Conservation (phyloP, 2,329 filamentous ascomycete species). For the Talaromyces amestolkiae region DNA sequence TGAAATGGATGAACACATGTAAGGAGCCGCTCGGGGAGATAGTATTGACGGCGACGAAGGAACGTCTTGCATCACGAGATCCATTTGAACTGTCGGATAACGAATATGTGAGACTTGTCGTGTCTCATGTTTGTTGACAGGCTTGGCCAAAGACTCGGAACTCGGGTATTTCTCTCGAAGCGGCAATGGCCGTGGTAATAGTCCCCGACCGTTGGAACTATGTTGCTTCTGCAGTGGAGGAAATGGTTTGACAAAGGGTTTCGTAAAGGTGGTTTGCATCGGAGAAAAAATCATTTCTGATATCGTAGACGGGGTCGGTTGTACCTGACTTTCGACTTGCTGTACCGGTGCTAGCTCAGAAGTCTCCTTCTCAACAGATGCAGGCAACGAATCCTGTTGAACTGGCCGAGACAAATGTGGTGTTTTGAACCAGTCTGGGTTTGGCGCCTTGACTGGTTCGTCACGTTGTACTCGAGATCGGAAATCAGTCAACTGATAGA, state of each 20-base stretch:
- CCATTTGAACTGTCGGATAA: conserved; percentile 32
- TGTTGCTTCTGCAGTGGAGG: conserved; percentile 20
- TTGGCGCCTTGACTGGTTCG: conserved; percentile 31
- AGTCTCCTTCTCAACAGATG: not conserved
- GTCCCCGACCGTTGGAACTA: conserved; percentile 29
- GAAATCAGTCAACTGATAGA: conserved; percentile 67
- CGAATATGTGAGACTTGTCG: conserved; percentile 15
- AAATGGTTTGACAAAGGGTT: conserved; percentile 25
- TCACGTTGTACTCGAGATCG: conserved; percentile 43
- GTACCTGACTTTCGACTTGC: not conserved
- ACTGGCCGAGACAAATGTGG: conserved; percentile 26
- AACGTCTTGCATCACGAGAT: conserved; percentile 39
- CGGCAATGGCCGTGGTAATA: conserved; percentile 39
- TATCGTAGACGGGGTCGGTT: not conserved
- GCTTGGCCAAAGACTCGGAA: conserved; percentile 16
- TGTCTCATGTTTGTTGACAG: conserved; percentile 12
- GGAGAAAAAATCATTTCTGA: conserved; percentile 12
- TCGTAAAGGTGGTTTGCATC: conserved; percentile 3
- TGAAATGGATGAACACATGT: conserved; percentile 40
- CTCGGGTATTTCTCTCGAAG: conserved; percentile 38
- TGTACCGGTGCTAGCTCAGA: not conserved
- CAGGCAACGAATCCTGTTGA: not conserved
- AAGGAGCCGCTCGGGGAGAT: conserved; percentile 46
- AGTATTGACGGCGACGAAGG: conserved; percentile 41
- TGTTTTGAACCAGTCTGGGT: conserved; percentile 37